Base-by-base conservation (phyloP, 73 alveolate genomes). In the Tetrahymena malaccensis region DNA sequence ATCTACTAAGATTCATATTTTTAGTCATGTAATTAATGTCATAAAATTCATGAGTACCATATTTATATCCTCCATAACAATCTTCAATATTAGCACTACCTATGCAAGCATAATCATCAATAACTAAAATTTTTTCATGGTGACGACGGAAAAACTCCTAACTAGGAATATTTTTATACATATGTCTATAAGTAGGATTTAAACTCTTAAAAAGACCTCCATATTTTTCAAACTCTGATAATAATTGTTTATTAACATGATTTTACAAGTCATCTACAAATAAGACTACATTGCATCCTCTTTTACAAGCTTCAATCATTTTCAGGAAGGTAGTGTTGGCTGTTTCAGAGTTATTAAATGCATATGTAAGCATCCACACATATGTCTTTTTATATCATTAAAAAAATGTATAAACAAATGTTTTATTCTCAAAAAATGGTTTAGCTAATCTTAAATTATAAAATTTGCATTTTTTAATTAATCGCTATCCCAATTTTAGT, bases 81-180 rank as follows among this genome's bases (percentile, higher is more conserved):
- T 84, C 56, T 33, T 96, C 97, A 43, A 96, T 50, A 35, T 96
- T 96, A 25, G 98, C 97, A 43, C 96, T 85, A 19, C 97, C 97
- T 35, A 96, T 85, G 43, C 94, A 93, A n/a, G 96, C 97, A 58
- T 83, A 44, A 93, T 96, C 85, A 84, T 96, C 98, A 33, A 96
- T 94, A 17, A 96, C 95, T 19, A 84, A 94, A 33, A 96, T 56
- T 95, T 96, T 96, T 34, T 96, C 96, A 50, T 96, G 97, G 44
- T 95, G 94, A 35, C 97, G 93, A 38, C 94, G 89, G 56, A 95
- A 95, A 35, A 95, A 43, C 19, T 94, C 94, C 31, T 93, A 83
- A 27, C 94, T 94, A 34, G 83, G 94, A n/a, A 95, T 34, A 34
- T 94, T 96, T 25, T 34, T 34, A 85, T 37, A 34, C 31, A 85